Conservation (phyloP, 768 basidiomycete genomes). For the Leucocoprinus leucothites region DNA sequence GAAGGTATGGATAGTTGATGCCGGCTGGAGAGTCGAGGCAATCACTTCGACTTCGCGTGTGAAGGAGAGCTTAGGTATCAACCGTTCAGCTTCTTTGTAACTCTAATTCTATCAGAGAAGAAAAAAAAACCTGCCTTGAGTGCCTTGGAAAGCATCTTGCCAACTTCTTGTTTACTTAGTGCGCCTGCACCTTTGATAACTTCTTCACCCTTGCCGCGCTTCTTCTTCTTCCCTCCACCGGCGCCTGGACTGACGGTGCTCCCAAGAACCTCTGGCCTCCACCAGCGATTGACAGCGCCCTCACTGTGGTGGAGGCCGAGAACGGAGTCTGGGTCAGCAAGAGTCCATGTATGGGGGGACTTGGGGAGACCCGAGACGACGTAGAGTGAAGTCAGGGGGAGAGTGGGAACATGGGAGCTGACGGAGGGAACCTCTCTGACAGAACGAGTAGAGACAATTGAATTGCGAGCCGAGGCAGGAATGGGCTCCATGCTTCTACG, state of each 20-base stretch:
- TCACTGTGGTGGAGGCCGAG: conserved; percentile 79
- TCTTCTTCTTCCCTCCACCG: conserved; percentile 76
- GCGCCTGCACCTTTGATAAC: conserved; percentile 74
- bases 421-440: conserved; percentile 53
- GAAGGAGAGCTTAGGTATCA: conserved; percentile 68
- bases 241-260: conserved; percentile 84
- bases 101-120: conserved; percentile 6
- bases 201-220: conserved; percentile 60
- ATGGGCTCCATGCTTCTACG: conserved; percentile 83
- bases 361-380: conserved; percentile 89
- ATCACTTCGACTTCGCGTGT: conserved; percentile 92
- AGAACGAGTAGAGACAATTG: conserved; percentile 75
- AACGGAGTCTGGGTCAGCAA: conserved; percentile 81
- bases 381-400: conserved; percentile 80
- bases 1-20: conserved; percentile 90
- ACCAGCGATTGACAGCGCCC: conserved; percentile 85
- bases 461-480: conserved; percentile 71
- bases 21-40: conserved; percentile 91
- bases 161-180: conserved; percentile 81
- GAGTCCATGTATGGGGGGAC: conserved; percentile 86
- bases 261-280: conserved; percentile 89
- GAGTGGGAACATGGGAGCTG: conserved; percentile 63
- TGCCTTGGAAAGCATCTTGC: conserved; percentile 87
- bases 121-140: conserved; percentile 60
- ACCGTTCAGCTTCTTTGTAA: conserved; percentile 10